Conservation (phyloP, 805 yeast species). For the Myxozyma geophila region DNA sequence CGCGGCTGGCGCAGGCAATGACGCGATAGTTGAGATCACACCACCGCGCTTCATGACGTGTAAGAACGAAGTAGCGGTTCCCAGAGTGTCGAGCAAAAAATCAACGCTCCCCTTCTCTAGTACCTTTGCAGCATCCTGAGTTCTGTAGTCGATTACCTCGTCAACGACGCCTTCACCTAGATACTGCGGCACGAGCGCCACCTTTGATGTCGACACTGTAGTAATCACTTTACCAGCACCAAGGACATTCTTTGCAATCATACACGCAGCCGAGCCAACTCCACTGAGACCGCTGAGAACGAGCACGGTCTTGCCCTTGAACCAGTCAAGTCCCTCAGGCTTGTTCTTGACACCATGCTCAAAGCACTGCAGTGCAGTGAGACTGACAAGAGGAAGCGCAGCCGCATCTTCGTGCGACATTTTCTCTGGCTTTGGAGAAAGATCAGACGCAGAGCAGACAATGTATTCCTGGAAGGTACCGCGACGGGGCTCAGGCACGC, state of each 20-base stretch:
- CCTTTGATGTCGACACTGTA: slow-evolving; percentile 37
- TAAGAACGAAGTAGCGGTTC: slow-evolving; percentile 16
- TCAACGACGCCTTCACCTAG: slow-evolving; percentile 37
- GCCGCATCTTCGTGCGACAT: slow-evolving; percentile 37
- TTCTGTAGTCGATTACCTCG: slow-evolving; percentile 37
- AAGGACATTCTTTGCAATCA: slow-evolving; percentile 37
- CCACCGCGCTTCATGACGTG: slow-evolving; percentile 34
- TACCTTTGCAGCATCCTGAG: slow-evolving; percentile 26
- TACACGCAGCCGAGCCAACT: slow-evolving; percentile 35
- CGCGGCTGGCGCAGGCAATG: slow-evolving; percentile 15
- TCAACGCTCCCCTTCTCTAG: slow-evolving; percentile 32
- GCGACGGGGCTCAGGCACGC: slow-evolving; percentile 13
- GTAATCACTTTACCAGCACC: slow-evolving; percentile 36
- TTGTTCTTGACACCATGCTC: slow-evolving; percentile 8
- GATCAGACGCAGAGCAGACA: slow-evolving; percentile 9
- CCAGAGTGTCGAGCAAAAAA: slow-evolving; percentile 35
- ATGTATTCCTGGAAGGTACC: slow-evolving; percentile 35
- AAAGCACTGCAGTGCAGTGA: slow-evolving; percentile 34
- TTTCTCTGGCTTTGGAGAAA: slow-evolving; percentile 31
- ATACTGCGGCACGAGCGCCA: slow-evolving; percentile 21
- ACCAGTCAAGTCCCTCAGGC: slow-evolving; percentile 1
- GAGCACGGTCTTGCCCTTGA: slow-evolving; percentile 31
- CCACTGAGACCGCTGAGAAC: slow-evolving; percentile 32
- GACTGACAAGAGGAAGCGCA: slow-evolving; percentile 34
- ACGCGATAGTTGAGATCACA: slow-evolving; percentile 24